These are phyloP conservation scores for Circinella minor DNA, from an alignment of 371 early-diverging fungal genomes.

Conservation along the genomic window DNA sequence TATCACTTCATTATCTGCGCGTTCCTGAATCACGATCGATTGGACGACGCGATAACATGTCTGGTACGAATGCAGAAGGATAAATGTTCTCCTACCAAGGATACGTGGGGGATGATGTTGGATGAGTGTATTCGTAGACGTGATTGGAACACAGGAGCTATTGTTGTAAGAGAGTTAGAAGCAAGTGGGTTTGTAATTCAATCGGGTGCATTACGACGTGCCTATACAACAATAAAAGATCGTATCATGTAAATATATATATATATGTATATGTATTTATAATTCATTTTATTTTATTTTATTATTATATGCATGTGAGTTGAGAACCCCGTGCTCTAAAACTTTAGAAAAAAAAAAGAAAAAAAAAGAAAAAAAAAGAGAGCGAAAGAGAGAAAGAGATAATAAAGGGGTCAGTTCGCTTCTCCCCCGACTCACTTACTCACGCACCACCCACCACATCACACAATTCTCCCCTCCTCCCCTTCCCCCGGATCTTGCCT, in stretches of 20 bases:
- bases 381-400: not conserved
- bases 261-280: not conserved
- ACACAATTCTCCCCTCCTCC: not conserved
- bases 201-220: constrained; percentile 28
- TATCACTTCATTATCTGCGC: constrained; percentile 51
- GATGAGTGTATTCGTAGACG: constrained; percentile 30
- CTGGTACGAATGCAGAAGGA: constrained; percentile 37
- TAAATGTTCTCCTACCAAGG: constrained; percentile 35
- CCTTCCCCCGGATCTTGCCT: constrained; percentile 2
- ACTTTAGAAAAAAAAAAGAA: constrained; percentile 5
- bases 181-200: constrained; percentile 41
- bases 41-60: constrained; percentile 42
- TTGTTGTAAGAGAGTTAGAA: constrained; percentile 34
- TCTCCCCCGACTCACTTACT: not conserved
- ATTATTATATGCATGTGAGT: constrained; percentile 9
- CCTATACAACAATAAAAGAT: constrained; percentile 39
- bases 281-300: not conserved
- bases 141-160: constrained; percentile 31
- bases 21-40: constrained; percentile 35
- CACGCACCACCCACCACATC: not conserved
- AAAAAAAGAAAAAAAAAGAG: not conserved
- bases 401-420: not conserved
- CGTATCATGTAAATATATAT: constrained; percentile 9
- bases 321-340: constrained; percentile 13
- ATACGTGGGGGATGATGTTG: constrained; percentile 43